Evolutionary conservation across 2,329 filamentous ascomycete genomes (phyloP).

Genomic region (Rhinocladiella similis): DNA sequence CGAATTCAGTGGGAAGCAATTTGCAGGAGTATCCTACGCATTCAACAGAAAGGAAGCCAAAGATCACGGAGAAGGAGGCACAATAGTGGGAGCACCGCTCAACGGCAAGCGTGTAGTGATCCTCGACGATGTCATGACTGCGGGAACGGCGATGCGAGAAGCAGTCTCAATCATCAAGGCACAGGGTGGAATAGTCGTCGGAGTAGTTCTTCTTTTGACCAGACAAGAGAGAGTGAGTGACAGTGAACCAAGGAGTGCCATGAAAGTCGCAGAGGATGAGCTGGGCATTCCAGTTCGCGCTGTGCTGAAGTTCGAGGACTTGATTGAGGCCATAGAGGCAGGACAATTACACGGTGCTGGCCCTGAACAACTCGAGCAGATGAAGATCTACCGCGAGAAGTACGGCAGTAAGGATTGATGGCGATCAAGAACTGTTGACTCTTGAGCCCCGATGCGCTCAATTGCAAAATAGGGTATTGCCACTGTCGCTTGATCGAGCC

Average conservation of each 20-base stretch:
- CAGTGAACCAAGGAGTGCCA: slow-evolving; percentile 72
- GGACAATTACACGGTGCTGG: slow-evolving; percentile 57
- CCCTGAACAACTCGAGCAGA: slow-evolving; percentile 62
- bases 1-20: slow-evolving; percentile 61
- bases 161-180: slow-evolving; percentile 84
- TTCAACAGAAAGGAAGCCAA: slow-evolving; percentile 98
- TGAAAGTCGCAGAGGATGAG: slow-evolving; percentile 81
- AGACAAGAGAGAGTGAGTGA: slow-evolving; percentile 65
- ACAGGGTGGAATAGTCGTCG: slow-evolving; percentile 81
- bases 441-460: not conserved
- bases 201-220: slow-evolving; percentile 86
- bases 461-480: too few relatives aligned
- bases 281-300: slow-evolving; percentile 80
- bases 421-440: not conserved
- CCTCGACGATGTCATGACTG: slow-evolving; percentile 95
- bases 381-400: slow-evolving; percentile 68
- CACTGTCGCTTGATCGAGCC: too few relatives aligned
- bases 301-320: slow-evolving; percentile 81
- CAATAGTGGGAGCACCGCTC: slow-evolving; percentile 83
- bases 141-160: slow-evolving; percentile 90
- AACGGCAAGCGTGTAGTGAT: slow-evolving; percentile 85
- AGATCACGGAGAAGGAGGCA: slow-evolving; percentile 91
- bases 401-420: slow-evolving; percentile 41
- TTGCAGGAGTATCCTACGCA: slow-evolving; percentile 65
- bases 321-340: slow-evolving; percentile 63